These are phyloP conservation scores for Picea engelmannii DNA, from an alignment of 83 land plant genomes.

Conservation along the genomic window DNA sequence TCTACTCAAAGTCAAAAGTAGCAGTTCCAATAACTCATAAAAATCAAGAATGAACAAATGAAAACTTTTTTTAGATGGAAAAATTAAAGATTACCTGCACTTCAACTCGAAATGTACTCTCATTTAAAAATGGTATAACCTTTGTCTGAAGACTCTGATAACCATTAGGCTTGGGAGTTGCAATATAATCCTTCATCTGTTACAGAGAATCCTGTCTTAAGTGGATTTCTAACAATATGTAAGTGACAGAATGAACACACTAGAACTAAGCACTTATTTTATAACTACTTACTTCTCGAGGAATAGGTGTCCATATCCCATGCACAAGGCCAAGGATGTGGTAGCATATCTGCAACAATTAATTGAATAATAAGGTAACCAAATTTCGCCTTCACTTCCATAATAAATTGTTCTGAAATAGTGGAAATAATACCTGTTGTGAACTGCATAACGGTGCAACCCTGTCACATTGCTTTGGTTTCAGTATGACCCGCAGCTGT, in stretches of 20 bases:
- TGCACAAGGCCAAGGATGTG: conserved; percentile 97
- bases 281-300: conserved; percentile 68
- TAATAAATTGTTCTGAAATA: neutral
- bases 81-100: conserved; percentile 68
- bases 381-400: neutral
- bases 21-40: neutral
- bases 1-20: conserved; percentile 2
- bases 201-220: neutral
- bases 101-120: conserved; percentile 89
- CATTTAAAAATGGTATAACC: conserved; percentile 93
- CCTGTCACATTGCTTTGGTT: conserved; percentile 60
- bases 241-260: neutral
- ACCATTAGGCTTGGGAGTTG: conserved; percentile 98
- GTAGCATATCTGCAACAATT: conserved; percentile 76
- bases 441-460: conserved; percentile 75
- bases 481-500: conserved; percentile 68
- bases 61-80: neutral
- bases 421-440: conserved; percentile 61
- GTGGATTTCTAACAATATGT: neutral
- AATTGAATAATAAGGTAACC: conserved; percentile 2
- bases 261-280: neutral
- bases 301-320: conserved; percentile 95
- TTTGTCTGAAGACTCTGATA: conserved; percentile 96
- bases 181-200: conserved; percentile 99
- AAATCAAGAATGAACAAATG: neutral